Evolutionary conservation across 2,329 filamentous ascomycete species (phyloP), one percentile per base, ranked within the genome.

Genomic region (Tolypocladium pustulatum): DNA sequence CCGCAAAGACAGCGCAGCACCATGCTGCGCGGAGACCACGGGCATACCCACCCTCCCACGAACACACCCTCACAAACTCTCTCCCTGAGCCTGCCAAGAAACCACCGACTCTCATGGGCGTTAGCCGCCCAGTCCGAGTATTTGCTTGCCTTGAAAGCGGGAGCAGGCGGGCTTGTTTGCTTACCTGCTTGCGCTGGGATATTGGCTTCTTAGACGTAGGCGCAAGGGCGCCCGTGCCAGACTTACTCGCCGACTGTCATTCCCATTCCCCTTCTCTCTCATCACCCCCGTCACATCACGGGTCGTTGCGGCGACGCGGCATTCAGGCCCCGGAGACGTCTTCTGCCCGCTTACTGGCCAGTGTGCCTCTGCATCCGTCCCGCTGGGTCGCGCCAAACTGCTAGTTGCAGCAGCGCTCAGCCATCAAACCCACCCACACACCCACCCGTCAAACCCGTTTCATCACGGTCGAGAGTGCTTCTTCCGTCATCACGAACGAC

Each of bases 371-470:
- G 58, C 54, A 60, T 55, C 58, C 58, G 58, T 57, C 53, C 51
- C 36, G 55, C 58, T 37, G 58, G 55, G 58, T 38, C 58, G 56
- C 56, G 55, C 55, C 58, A 57, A 51, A 32, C 40, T 22, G 40
- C 53, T 58, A 57, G 56, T 40, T 53, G 52, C 55, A 54, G 20
- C 51, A 25, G 20, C 36, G 34, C 49, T 37, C 53, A 55, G 53
- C 53, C n/a, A 38, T 51, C 46, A 51, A 51, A 51, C 46, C 46
- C 46, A 46, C 38, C 40, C 54, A 41, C 38, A 6, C 54, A 40
- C 32, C 55, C 55, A 22, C 41, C 41, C 25, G 41, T 32, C 38
- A 15, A 22, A 32, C 40, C 55, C 36, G 54, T 46, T 22, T 36
- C 30, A 22, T 56, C 40, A 22, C n/a, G 8, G 30, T 20, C 37